Base-by-base conservation (phyloP, 2,329 filamentous ascomycete genomes). In the Pyrenophora teres region DNA sequence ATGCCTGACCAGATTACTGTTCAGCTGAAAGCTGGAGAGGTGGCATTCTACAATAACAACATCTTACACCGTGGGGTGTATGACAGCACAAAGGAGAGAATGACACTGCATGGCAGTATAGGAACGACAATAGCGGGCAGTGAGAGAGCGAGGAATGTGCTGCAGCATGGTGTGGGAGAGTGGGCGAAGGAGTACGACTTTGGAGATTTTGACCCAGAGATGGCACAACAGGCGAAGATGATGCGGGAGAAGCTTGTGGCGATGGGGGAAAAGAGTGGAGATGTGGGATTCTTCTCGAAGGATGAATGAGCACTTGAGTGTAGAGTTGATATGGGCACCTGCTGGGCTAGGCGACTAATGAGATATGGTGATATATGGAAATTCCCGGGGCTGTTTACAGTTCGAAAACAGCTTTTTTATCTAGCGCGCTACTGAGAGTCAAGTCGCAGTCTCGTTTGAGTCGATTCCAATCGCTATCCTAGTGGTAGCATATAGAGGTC, bases 41-140 rank as follows among this genome's bases (percentile, higher is more conserved):
- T 88, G 13, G 89, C 89, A 36, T 96, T 96, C 65, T 96, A 96
- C 69, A 86, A 96, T 72, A 95, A 92, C 68, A 95, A 96, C 71
- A 95, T 96, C 58, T 71, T 95, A 57, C 88, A 91, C 66, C 78
- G 88, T 3, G 88, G 88, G 1, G 83, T 83, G 23, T 92, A 91
- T 70, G 76, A 81, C 58, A 73, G 75, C 10, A 63, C 33, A 1
- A 81, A 77, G 60, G 86, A 90, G 74, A 76, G 88, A 19, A 81
- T 87, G 79, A 90, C 87, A 54, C 73, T 91, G 64, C 88, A 91
- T 72, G 88, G 88, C 6, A 87, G 84, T 48, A 87, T 89, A 40
- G 88, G 88, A 1, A 82, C 86, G 60, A 77, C 77, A 0, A 74
- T 71, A 2, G 85, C 82, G 1, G 82, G 82, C 50, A 69, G 63